Evolutionary conservation across 2,329 filamentous ascomycete species (phyloP).

Genomic region (Pezicula carpinea): DNA sequence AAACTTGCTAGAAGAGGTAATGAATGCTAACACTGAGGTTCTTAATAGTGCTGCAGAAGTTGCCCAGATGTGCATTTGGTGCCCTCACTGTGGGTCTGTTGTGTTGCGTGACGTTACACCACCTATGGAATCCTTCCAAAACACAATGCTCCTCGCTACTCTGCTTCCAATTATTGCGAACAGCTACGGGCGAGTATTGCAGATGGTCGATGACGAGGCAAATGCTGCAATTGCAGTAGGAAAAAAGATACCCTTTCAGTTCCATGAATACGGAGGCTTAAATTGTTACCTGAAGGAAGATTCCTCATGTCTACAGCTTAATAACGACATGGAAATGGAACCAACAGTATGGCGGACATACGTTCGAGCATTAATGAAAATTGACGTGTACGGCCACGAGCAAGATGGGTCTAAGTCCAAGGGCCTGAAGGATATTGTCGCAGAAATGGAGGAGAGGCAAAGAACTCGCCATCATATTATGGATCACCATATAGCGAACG

Average conservation of each 20-base stretch:
- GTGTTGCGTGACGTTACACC: conserved; percentile 32
- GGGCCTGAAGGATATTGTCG: conserved; percentile 51
- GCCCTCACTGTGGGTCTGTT: conserved; percentile 42
- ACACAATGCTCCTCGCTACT: conserved; percentile 53
- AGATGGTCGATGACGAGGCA: conserved; percentile 49
- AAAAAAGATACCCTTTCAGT: conserved; percentile 27
- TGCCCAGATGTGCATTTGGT: conserved; percentile 45
- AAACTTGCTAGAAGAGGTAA: too few species aligned
- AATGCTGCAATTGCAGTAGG: conserved; percentile 37
- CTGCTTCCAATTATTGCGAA: conserved; percentile 54
- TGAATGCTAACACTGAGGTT: too few species aligned
- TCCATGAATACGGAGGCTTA: conserved; percentile 25
- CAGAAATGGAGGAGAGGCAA: conserved; percentile 47
- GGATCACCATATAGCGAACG: conserved; percentile 40
- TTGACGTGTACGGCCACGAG: conserved; percentile 52
- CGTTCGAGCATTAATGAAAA: conserved; percentile 48
- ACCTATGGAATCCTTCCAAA: conserved; percentile 50
- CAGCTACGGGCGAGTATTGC: conserved; percentile 51
- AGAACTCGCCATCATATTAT: conserved; percentile 43
- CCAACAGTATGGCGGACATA: conserved; percentile 50
- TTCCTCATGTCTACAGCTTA: conserved; percentile 6
- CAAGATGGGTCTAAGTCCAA: conserved; percentile 31
- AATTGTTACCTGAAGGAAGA: conserved; percentile 10
- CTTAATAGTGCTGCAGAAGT: conserved; percentile 15
- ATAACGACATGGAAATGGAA: conserved; percentile 36